Evolutionary conservation across 2,329 filamentous ascomycete species (phyloP).

Genomic region (Leptographium wingfieldii): DNA sequence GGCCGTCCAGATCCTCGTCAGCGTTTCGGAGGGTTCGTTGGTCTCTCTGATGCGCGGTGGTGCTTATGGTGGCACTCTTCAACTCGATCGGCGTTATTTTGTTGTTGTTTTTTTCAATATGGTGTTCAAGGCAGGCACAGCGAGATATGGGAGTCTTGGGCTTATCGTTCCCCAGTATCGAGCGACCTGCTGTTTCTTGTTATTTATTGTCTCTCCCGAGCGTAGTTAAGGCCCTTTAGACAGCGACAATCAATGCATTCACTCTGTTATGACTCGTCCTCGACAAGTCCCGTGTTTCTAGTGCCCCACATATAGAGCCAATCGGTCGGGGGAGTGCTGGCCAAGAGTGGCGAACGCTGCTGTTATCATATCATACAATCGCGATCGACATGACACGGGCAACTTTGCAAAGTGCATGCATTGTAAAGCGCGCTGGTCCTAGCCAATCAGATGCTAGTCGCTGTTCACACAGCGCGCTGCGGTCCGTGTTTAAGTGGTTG

Average conservation of each 20-base stretch:
- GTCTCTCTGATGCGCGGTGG: neutral
- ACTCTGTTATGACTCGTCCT: too few species aligned
- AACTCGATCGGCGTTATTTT: neutral
- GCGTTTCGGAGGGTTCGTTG: neutral
- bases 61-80: neutral
- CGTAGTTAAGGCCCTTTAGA: neutral
- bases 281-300: neutral
- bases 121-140: neutral
- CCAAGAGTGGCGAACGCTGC: neutral
- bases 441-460: neutral
- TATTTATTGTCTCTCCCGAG: neutral
- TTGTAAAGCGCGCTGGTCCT: too few species aligned
- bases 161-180: neutral
- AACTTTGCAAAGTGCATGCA: neutral
- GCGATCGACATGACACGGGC: neutral
- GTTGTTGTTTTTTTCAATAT: neutral
- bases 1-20: neutral
- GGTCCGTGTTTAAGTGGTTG: constrained; percentile 6
- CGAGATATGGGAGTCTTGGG: neutral
- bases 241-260: neutral
- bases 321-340: neutral
- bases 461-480: neutral
- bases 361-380: neutral
- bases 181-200: neutral
- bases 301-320: neutral